Base-by-base conservation (phyloP, 2,329 filamentous ascomycete species). In the Orbilia quercus region DNA sequence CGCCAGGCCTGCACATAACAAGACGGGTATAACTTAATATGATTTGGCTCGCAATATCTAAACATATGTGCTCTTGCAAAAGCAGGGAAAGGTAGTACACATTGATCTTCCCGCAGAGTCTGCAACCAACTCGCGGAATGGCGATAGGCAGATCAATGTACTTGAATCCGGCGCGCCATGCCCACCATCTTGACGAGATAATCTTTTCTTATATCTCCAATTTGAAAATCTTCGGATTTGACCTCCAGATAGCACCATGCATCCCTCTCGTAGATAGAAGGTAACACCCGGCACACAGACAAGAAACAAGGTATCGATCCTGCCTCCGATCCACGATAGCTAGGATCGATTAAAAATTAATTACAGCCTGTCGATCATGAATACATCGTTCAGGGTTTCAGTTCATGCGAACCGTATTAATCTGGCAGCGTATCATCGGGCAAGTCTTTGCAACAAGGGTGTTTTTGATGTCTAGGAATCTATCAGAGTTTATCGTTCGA, bases 321-420 rank as follows among this genome's bases (percentile, higher is more conserved):
- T 7, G n/a, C 7, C 5, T 11, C 40, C 5, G 40, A 44, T 44
- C 40, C n/a, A n/a, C n/a, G n/a, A n/a, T n/a, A n/a, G n/a, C n/a
- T n/a, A 47, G 22, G 9, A 31, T 9, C 28, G 9, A 31, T 31
- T 16, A 16, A 40, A 16, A 40, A 34, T 34, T 12, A 47, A 47
- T 23, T 50, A 14, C 23, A 28, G 9, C 7, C 28, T 7, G 22
- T 14, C 6, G 45, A 50, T 50, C 22, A 25, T 31, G 45, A n/a
- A 25, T 22, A 50, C 23, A 50, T 50, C 45, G 45, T 2, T 31
- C 23, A 20, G n/a, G 20, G 45, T 50, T 50, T 50, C 45, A 31
- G 23, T 50, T 50, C 23, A 50, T 50, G 45, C 45, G n/a, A 28
- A 50, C 3, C 22, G 28, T 28, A 28, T 5, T 20, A 14, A 6